These are phyloP conservation scores for Tolypocladium guangdongense DNA, from an alignment of 2,329 filamentous ascomycete species.

Conservation along the genomic window DNA sequence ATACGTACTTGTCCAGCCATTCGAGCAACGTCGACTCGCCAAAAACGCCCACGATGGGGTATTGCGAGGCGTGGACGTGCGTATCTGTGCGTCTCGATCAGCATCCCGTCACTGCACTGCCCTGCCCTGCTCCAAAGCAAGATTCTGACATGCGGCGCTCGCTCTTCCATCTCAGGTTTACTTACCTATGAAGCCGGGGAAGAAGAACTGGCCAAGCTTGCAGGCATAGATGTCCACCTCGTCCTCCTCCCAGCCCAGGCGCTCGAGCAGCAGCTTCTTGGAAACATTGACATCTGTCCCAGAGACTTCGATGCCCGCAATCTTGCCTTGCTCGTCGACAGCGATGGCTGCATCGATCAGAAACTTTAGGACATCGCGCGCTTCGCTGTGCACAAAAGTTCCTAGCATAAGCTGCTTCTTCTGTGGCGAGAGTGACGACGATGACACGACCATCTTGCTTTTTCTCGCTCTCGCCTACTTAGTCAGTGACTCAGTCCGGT, in stretches of 20 bases:
- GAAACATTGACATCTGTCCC: constrained; percentile 18
- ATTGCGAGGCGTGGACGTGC: constrained; percentile 90
- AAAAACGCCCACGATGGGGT: constrained; percentile 88
- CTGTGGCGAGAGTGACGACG: constrained; percentile 6
- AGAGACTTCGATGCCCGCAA: constrained; percentile 35
- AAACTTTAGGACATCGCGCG: constrained; percentile 36
- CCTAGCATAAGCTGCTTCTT: constrained; percentile 40
- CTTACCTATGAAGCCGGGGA: constrained; percentile 77
- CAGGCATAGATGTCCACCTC: constrained; percentile 26
- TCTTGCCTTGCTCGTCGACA: constrained; percentile 38
- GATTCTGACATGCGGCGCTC: too few species aligned
- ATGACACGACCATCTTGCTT: constrained; percentile 2
- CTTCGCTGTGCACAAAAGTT: constrained; percentile 43
- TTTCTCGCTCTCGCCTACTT: too few species aligned
- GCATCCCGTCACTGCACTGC: neutral
- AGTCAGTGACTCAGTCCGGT: too few species aligned
- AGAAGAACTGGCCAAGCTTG: constrained; percentile 58
- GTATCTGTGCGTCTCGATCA: constrained; percentile 56
- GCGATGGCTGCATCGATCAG: constrained; percentile 38
- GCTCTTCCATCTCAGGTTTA: too few species aligned
- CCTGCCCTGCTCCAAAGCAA: constrained; percentile 5
- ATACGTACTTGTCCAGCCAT: constrained; percentile 92
- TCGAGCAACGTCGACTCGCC: constrained; percentile 86
- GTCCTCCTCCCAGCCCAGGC: constrained; percentile 32
- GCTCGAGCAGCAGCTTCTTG: constrained; percentile 23